phyloP scores from a whole-genome alignment of 345 rosid genomes.

The Cardiospermum halicacabum region DNA sequence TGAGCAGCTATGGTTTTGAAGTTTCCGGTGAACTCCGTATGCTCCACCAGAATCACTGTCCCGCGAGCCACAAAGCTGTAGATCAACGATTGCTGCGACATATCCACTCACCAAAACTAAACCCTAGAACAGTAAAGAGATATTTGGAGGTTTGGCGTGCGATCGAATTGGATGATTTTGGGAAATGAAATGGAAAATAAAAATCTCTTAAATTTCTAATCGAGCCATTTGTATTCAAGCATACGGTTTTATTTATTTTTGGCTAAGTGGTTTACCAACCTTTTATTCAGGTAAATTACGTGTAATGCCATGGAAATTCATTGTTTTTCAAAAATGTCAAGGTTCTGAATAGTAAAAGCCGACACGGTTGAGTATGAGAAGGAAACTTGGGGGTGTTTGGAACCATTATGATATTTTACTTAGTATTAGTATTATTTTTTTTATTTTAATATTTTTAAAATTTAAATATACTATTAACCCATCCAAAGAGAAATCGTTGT shows the following conservation, averaged over 20 bases:
- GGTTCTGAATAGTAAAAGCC: not conserved
- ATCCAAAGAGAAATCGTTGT: too few relatives aligned
- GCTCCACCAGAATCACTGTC: constrained; percentile 26
- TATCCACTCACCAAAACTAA: constrained; percentile 7
- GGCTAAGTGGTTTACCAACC: constrained; percentile 13
- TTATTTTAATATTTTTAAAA: too few relatives aligned
- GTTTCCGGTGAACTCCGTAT: constrained; percentile 34
- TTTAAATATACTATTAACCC: too few relatives aligned
- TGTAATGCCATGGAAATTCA: constrained; percentile 31
- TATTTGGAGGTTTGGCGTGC: not conserved
- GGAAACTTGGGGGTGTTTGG: too few relatives aligned
- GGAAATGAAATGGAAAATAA: too few relatives aligned
- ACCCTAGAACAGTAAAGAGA: constrained; percentile 1
- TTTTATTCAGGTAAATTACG: constrained; percentile 23
- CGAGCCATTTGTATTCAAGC: too few relatives aligned
- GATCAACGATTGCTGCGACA: constrained; percentile 40
- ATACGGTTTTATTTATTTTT: not conserved
- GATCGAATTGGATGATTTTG: too few relatives aligned
- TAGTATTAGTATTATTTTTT: too few relatives aligned
- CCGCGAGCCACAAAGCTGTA: constrained; percentile 33
- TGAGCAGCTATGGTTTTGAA: constrained; percentile 37
- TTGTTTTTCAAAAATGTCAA: not conserved
- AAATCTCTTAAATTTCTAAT: too few relatives aligned
- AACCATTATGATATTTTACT: too few relatives aligned
- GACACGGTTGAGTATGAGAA: too few relatives aligned